These are phyloP conservation scores for Anisodus tanguticus DNA, from an alignment of 257 asterid genomes.

Conservation along the genomic window DNA sequence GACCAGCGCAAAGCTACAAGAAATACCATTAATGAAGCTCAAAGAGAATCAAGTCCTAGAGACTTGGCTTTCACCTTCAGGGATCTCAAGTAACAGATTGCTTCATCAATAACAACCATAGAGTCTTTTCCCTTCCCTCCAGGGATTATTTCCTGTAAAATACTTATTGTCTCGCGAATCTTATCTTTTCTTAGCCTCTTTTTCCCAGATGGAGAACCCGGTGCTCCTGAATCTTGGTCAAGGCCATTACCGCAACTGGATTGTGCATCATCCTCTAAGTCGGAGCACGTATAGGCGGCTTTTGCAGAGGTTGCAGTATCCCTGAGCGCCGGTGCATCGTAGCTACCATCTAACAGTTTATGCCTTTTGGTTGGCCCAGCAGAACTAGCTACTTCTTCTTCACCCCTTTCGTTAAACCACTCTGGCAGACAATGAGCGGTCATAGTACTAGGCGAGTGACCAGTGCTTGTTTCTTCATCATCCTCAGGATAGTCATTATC, in stretches of 20 bases:
- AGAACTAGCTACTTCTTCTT: slow-evolving; percentile 65
- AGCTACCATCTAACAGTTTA: slow-evolving; percentile 50
- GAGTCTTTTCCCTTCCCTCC: slow-evolving; percentile 63
- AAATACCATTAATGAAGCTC: slow-evolving; percentile 16
- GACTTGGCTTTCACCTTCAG: slow-evolving; percentile 73
- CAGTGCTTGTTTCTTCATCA: slow-evolving; percentile 84
- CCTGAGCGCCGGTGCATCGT: slow-evolving; percentile 31
- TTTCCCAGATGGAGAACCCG: slow-evolving; percentile 19
- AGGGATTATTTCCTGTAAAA: slow-evolving; percentile 69
- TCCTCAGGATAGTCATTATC: slow-evolving; percentile 50
- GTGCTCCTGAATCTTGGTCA: slow-evolving; percentile 27
- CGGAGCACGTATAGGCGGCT: slow-evolving; percentile 36
- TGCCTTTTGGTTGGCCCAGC: slow-evolving; percentile 57
- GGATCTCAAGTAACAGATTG: slow-evolving; percentile 69
- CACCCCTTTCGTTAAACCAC: slow-evolving; percentile 51
- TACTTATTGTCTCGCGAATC: slow-evolving; percentile 57
- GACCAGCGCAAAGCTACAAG: too few species aligned
- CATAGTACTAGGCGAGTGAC: slow-evolving; percentile 90
- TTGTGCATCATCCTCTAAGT: slow-evolving; percentile 66
- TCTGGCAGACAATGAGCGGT: slow-evolving; percentile 49
- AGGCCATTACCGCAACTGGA: slow-evolving; percentile 55
- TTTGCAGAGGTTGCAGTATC: slow-evolving; percentile 40
- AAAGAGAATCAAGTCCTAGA: slow-evolving; percentile 61
- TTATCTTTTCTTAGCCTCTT: slow-evolving; percentile 63
- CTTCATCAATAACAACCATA: slow-evolving; percentile 67